Conservation (phyloP, 2,329 filamentous ascomycete genomes). For the Ceratocystis cacaofunesta region DNA sequence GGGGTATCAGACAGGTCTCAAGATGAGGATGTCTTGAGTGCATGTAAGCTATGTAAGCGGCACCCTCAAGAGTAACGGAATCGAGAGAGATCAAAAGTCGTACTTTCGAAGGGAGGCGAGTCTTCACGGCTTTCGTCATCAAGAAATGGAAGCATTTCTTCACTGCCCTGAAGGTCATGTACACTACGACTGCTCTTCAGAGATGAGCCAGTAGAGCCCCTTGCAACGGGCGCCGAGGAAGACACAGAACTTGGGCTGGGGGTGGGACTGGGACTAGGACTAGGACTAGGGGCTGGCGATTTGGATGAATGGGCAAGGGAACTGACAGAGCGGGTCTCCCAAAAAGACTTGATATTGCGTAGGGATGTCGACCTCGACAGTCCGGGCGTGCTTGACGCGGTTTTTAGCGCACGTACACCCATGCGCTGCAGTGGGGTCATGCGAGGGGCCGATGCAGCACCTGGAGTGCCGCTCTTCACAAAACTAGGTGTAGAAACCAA, state of each 20-base stretch:
- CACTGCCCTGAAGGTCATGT: constrained; percentile 30
- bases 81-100: constrained; percentile 9
- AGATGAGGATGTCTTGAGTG: neutral
- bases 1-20: neutral
- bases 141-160: constrained; percentile 41
- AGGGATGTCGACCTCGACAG: constrained; percentile 8
- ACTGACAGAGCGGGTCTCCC: constrained; percentile 7
- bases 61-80: constrained; percentile 7
- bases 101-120: constrained; percentile 11
- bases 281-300: neutral
- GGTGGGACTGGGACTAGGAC: neutral
- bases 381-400: neutral
- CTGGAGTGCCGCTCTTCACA: constrained; percentile 22
- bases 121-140: constrained; percentile 33
- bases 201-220: neutral
- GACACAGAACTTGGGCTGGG: neutral
- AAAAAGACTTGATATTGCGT: constrained; percentile 13
- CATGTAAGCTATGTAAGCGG: neutral
- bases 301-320: neutral
- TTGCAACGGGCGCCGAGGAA: neutral
- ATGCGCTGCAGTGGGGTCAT: constrained; percentile 41
- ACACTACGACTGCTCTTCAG: constrained; percentile 26
- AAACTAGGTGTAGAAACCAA: constrained; percentile 4
- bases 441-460: constrained; percentile 24
- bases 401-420: constrained; percentile 30